Percentiles rank a stretch among this genome's conserved stretches.
These are phyloP conservation scores for Trichoderma koningiopsis DNA, from an alignment of 2,329 filamentous ascomycete genomes.

Conservation along the genomic window DNA sequence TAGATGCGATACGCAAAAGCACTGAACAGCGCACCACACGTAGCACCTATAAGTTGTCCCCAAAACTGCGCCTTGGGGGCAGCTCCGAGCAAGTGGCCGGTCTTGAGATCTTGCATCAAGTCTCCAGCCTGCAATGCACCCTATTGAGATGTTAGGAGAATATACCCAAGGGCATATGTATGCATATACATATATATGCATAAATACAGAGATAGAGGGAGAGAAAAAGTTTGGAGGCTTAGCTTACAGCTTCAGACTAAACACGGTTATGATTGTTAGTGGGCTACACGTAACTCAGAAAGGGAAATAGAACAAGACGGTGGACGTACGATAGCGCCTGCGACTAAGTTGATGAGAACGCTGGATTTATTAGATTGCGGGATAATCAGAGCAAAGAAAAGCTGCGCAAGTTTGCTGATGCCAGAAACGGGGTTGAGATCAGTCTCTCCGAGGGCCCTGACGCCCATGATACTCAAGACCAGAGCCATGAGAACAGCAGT, in stretches of 20 bases:
- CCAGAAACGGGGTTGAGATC: conserved; percentile 96
- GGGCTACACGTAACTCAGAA: not conserved
- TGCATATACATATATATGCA: too few relatives aligned
- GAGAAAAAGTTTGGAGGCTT: not conserved
- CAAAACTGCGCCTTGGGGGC: conserved; percentile 95
- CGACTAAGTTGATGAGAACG: conserved; percentile 93
- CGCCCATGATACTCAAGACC: conserved; percentile 72
- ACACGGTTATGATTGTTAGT: not conserved
- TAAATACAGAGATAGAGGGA: too few relatives aligned
- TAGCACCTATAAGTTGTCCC: conserved; percentile 89
- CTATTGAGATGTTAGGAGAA: conserved; percentile 33
- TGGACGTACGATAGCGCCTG: conserved; percentile 70
- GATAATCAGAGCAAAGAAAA: conserved; percentile 90
- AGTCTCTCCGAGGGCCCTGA: conserved; percentile 73
- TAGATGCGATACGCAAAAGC: conserved; percentile 89
- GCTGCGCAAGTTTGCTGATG: conserved; percentile 93
- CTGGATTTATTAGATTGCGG: conserved; percentile 78
- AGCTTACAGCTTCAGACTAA: conserved; percentile 46
- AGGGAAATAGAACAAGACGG: not conserved
- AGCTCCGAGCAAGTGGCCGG: conserved; percentile 88
- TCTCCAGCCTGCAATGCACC: conserved; percentile 92
- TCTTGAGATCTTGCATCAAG: conserved; percentile 96
- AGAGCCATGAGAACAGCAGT: conserved; percentile 84
- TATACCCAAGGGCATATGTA: not conserved
- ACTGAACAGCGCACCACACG: conserved; percentile 81